phyloP scores from a whole-genome alignment of 1,284 basidiomycete species.

The Takashimella koratensis region DNA sequence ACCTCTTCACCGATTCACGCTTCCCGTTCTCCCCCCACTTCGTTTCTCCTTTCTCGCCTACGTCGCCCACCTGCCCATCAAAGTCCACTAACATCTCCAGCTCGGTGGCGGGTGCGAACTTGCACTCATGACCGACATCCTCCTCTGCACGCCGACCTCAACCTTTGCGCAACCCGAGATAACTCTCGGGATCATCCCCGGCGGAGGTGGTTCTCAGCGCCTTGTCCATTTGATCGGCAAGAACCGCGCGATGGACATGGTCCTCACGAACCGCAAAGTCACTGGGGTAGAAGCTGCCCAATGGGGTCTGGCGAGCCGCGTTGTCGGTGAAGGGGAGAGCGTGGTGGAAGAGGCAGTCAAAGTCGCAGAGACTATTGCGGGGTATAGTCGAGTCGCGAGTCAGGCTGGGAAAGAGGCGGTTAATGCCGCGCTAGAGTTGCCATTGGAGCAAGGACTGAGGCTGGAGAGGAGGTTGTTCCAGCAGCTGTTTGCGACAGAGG shows the following conservation, averaged over 20 bases:
- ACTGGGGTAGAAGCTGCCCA: constrained; percentile 75
- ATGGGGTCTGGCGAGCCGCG: constrained; percentile 80
- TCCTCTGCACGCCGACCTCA: constrained; percentile 88
- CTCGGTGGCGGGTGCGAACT: constrained; percentile 96
- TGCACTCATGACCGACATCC: constrained; percentile 91
- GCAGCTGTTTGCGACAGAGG: constrained; percentile 85
- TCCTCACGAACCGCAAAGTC: constrained; percentile 81
- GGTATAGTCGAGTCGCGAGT: constrained; percentile 78
- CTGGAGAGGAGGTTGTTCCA: constrained; percentile 92
- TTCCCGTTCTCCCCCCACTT: not conserved
- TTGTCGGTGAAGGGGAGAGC: constrained; percentile 71
- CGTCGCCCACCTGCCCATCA: not conserved
- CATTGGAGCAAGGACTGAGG: constrained; percentile 75
- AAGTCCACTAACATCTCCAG: constrained; percentile 45
- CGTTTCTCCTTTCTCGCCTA: not conserved
- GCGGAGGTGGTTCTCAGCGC: constrained; percentile 55
- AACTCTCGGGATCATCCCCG: constrained; percentile 91
- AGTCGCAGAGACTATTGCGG: constrained; percentile 74
- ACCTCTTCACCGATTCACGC: not conserved
- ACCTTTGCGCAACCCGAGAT: constrained; percentile 97
- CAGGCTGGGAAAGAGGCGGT: constrained; percentile 94
- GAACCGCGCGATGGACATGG: constrained; percentile 91
- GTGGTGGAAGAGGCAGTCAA: constrained; percentile 87
- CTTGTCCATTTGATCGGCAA: constrained; percentile 86
- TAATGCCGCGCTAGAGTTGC: constrained; percentile 82